Percentiles rank a stretch among this genome's conserved stretches.
These are phyloP conservation scores for Aspergillus sojae DNA, from an alignment of 2,329 filamentous ascomycete genomes.

Conservation along the genomic window DNA sequence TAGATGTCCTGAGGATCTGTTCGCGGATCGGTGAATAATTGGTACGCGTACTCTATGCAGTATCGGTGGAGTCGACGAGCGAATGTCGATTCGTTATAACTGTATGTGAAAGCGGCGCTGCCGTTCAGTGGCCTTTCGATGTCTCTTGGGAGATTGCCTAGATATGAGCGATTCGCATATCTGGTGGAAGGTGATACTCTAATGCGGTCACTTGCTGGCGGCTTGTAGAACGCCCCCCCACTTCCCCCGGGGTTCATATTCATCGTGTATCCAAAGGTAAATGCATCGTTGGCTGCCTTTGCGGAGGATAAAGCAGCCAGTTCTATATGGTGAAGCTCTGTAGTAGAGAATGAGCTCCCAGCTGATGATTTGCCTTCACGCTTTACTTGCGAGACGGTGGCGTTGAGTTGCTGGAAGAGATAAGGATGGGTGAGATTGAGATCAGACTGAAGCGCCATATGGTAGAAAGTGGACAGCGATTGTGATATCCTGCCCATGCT, in stretches of 20 bases:
- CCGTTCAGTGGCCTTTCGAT: neutral
- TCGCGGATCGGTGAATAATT: constrained; percentile 53
- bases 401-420: constrained; percentile 3
- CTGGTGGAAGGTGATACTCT: neutral
- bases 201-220: neutral
- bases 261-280: neutral
- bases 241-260: neutral
- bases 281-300: neutral
- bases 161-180: neutral
- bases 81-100: constrained; percentile 68
- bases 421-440: constrained; percentile 13
- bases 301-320: neutral
- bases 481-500: constrained; percentile 16
- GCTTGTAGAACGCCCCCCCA: neutral
- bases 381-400: neutral
- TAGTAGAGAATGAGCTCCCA: neutral
- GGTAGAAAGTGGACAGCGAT: neutral
- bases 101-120: constrained; percentile 51
- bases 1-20: constrained; percentile 54
- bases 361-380: neutral
- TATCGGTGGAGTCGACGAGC: constrained; percentile 70
- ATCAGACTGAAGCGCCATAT: constrained; percentile 6
- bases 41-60: constrained; percentile 64
- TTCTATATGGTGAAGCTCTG: neutral
- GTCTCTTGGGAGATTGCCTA: neutral